Evolutionary conservation across 768 basidiomycete species (phyloP), one percentile per base, ranked within the genome.

Genomic region (Mrakia gelida): DNA sequence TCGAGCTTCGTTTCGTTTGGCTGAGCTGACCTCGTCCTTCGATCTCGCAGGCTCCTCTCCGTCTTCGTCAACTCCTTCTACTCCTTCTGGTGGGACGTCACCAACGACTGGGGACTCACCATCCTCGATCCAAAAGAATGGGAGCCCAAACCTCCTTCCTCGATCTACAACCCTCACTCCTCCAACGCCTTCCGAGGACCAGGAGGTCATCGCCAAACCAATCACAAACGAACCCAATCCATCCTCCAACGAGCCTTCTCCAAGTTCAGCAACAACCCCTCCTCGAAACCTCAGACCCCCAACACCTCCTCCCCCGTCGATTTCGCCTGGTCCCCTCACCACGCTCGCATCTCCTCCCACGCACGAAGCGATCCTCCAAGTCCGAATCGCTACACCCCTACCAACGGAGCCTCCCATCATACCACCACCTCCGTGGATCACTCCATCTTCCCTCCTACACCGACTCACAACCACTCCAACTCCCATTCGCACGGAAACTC

Each of bases 1-100:
- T 26, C 49, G 30, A 11, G n/a, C 49, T 28, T 10, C 45, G 26
- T 30, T 32, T 59, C 11, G 26, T 72, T 30, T 30, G 9, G 49
- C 54, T 74, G 26, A 23, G 8, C 15, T 71, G 18, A 18, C 16
- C 34, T 10, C 21, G 18, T 9, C 34, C 28, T 8, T 21, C 10
- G 52, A 54, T 41, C 45, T 30, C 23, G 43, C 76, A 96, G 94
- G 95, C 84, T 98, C 23, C 84, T 97, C 65, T 89, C 91, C 15
- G 95, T 93, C 32, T 87, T 89, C 52, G 84, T 96, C 81, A 98
- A 98, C 84, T 96, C 95, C 4, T 84, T 92, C 43, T 99, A 94
- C 84, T 95, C 95, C 3, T 98, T 96, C 84, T 99, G 94, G 93
- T 99, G 97, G 97, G 97, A 98, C 85, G 88, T 98, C 62, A 94